Evolutionary conservation across 176 grass and related monocot genomes (phyloP).

Genomic region (Zoysia pacifica): DNA sequence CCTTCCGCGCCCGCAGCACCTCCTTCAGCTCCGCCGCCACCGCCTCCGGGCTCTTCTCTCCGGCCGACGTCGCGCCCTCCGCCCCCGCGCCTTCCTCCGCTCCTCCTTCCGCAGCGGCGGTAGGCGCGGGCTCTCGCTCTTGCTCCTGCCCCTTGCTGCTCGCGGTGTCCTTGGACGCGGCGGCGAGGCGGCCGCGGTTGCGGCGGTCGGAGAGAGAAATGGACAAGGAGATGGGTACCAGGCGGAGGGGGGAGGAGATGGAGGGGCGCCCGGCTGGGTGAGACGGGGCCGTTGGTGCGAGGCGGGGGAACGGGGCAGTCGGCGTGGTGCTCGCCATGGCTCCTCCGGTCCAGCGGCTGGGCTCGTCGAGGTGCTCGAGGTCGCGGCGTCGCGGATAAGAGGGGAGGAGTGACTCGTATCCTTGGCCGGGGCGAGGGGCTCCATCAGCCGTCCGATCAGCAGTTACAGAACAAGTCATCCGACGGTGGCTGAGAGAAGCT

Average conservation of each 20-base stretch:
- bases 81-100: background rate
- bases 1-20: conserved; percentile 65
- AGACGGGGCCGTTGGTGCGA: conserved; percentile 22
- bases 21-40: conserved; percentile 89
- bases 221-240: background rate
- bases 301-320: conserved; percentile 33
- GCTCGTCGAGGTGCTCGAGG: background rate
- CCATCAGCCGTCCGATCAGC: background rate
- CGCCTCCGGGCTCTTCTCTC: conserved; percentile 35
- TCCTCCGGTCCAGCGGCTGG: conserved; percentile 33
- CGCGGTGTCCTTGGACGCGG: conserved; percentile 36
- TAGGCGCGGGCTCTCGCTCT: conserved; percentile 21
- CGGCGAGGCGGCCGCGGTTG: background rate
- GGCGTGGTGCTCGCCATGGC: conserved; percentile 38
- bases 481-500: too few species aligned
- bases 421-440: background rate
- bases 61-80: background rate
- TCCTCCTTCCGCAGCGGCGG: background rate
- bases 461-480: too few species aligned
- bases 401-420: conserved; percentile 5
- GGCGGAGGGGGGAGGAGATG: background rate
- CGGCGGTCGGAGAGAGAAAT: background rate
- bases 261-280: background rate
- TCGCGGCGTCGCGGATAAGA: conserved; percentile 34
- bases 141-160: conserved; percentile 42